phyloP scores from a whole-genome alignment of 768 basidiomycete species.

The Xerocomellus amylosporus region DNA sequence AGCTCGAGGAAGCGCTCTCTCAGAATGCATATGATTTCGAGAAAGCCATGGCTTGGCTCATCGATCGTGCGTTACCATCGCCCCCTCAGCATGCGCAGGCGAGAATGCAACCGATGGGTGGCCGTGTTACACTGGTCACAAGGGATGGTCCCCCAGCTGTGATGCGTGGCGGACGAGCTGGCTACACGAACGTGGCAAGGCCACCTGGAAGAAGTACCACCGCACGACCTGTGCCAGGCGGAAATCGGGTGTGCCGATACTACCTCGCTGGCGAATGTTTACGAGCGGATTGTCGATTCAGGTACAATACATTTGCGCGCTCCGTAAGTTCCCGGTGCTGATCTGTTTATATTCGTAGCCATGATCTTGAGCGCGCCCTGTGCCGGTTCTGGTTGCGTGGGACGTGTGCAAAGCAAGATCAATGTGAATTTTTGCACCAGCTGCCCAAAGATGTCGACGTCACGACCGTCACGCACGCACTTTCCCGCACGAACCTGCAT shows the following conservation, averaged over 20 bases:
- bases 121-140: constrained; percentile 63
- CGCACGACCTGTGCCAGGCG: constrained; percentile 42
- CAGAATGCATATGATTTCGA: constrained; percentile 94
- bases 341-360: constrained; percentile 46
- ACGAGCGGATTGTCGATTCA: constrained; percentile 95
- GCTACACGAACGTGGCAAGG: constrained; percentile 25
- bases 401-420: constrained; percentile 94
- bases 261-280: constrained; percentile 96
- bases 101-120: constrained; percentile 61
- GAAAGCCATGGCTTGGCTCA: constrained; percentile 89
- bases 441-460: constrained; percentile 85
- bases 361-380: constrained; percentile 90
- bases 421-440: constrained; percentile 95
- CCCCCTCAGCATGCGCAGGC: constrained; percentile 38
- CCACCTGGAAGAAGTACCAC: constrained; percentile 26
- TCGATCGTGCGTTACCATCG: constrained; percentile 64
- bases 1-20: constrained; percentile 90
- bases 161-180: constrained; percentile 44
- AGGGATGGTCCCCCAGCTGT: constrained; percentile 44
- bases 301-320: constrained; percentile 49
- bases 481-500: constrained; percentile 64
- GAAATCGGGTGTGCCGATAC: constrained; percentile 85
- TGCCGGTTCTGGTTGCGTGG: constrained; percentile 98
- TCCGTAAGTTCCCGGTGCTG: constrained; percentile 3
- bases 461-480: constrained; percentile 59